Base-by-base conservation (phyloP, 2,329 filamentous ascomycete species). In the Dactylellina cionopaga region DNA sequence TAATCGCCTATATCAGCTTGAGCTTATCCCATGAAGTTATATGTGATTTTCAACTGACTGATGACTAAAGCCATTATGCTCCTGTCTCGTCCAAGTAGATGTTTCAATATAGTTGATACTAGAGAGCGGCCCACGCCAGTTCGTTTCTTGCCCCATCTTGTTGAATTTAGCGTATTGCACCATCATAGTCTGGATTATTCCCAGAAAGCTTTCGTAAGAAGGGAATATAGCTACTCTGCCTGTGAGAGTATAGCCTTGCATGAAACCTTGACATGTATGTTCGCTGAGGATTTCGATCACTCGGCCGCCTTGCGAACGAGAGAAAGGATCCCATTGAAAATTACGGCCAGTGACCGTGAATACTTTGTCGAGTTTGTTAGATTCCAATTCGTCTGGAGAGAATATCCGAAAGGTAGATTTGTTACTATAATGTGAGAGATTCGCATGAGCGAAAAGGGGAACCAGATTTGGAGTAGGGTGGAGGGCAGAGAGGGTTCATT, bases 181-280 rank as follows among this genome's bases (percentile, higher is more conserved):
- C 87, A 90, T 89, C 88, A 90, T 90, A 1, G 87, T 89, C 75
- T 89, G 86, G 6, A 90, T 84, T 33, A 90, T 90, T 0, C 87
- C 87, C 7, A 90, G 79, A 80, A 90, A 90, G 3, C 85, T 86
- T 77, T 90, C 87, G 75, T 90, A 90, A 13, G 85, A 87, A 0
- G 87, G 87, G 76, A 90, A 89, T 0, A 90, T 80, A 0, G 83
- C 87, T 1, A 83, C 84, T 1, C 88, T 83, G 0, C 88, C 87
- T 0, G 87, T 90, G 35, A 90, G 79, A 0, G 87, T 90, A 76
- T 90, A 90, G 0, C 84, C 83, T 76, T 85, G 83, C 78, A 85
- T 75, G 52, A 77, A 71, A 19, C 84, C 84, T 79, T 90, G 86
- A 74, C 87, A 89, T 76, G 85, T 84, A 75, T 90, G 87, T 76